Conservation (phyloP, 164 flowering plant genomes). For the Litsea cubeba region DNA sequence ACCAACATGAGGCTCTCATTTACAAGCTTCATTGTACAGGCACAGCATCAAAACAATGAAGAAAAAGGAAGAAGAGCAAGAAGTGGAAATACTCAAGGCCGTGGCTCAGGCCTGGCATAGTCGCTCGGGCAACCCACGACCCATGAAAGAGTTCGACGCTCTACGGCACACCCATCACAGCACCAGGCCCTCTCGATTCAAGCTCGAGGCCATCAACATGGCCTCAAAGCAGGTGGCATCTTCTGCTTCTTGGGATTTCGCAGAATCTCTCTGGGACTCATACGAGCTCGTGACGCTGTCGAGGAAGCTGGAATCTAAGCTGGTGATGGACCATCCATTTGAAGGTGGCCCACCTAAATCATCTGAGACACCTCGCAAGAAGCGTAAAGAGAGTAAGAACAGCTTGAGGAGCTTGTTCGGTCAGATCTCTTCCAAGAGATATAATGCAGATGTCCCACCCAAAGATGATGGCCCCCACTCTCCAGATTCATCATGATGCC, state of each 20-base stretch:
- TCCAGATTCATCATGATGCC: too few relatives aligned
- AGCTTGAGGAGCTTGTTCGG: slow-evolving; percentile 67
- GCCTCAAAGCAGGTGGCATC: neutral
- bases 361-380: slow-evolving; percentile 13
- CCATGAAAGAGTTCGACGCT: slow-evolving; percentile 56
- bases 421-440: slow-evolving; percentile 50
- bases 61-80: slow-evolving; percentile 12
- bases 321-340: slow-evolving; percentile 38
- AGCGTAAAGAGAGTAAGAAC: slow-evolving; percentile 56
- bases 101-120: slow-evolving; percentile 93
- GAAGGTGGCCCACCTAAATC: slow-evolving; percentile 3
- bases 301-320: slow-evolving; percentile 57
- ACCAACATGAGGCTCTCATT: too few relatives aligned
- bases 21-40: too few relatives aligned
- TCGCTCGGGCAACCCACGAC: slow-evolving; percentile 37
- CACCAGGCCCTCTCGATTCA: slow-evolving; percentile 61
- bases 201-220: slow-evolving; percentile 54
- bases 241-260: slow-evolving; percentile 55
- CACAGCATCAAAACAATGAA: too few relatives aligned
- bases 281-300: slow-evolving; percentile 78
- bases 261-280: slow-evolving; percentile 77
- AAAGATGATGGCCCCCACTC: too few relatives aligned
- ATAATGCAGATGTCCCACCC: slow-evolving; percentile 4
- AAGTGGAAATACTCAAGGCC: slow-evolving; percentile 71
- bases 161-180: slow-evolving; percentile 31